These are phyloP conservation scores for Plasmodium adleri DNA, from an alignment of 169 alveolate species.

Conservation along the genomic window DNA sequence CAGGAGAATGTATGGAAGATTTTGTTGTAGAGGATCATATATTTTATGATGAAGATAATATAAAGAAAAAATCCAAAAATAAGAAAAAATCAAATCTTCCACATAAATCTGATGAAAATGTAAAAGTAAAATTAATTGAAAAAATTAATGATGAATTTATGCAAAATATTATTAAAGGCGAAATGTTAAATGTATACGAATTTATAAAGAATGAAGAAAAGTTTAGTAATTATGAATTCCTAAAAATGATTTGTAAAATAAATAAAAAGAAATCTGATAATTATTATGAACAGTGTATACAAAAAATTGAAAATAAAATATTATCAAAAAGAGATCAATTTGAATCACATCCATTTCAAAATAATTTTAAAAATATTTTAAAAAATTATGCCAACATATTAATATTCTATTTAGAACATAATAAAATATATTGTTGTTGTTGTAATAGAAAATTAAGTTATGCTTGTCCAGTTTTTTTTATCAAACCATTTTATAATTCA, in stretches of 20 bases:
- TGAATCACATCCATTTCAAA: conserved; percentile 74
- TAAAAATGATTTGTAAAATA: conserved; percentile 66
- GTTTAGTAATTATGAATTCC: conserved; percentile 59
- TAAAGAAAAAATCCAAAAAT: no score
- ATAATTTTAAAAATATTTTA: conserved; percentile 68
- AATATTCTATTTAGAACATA: conserved; percentile 31
- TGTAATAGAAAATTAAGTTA: conserved; percentile 52
- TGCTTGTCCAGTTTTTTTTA: conserved; percentile 75
- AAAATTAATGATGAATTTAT: conserved; percentile 41
- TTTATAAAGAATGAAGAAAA: conserved; percentile 52
- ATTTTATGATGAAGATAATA: not conserved
- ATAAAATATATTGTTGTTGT: conserved; percentile 51
- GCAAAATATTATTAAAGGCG: conserved; percentile 36
- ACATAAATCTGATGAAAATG: not conserved
- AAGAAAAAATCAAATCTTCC: not conserved
- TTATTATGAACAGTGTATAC: conserved; percentile 46
- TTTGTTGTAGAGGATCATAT: not conserved
- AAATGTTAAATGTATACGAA: conserved; percentile 53
- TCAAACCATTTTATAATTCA: conserved; percentile 65
- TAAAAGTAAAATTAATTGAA: conserved; percentile 16
- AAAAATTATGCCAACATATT: conserved; percentile 74
- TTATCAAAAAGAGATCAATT: conserved; percentile 75
- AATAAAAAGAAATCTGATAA: conserved; percentile 34
- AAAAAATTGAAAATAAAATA: conserved; percentile 69
- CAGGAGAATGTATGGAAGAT: not conserved